A percentile compares a stretch with the other conserved stretches of the same genome.
These are phyloP conservation scores for Syzygium syzygioides DNA, from an alignment of 441 rosid genomes.

Conservation along the genomic window DNA sequence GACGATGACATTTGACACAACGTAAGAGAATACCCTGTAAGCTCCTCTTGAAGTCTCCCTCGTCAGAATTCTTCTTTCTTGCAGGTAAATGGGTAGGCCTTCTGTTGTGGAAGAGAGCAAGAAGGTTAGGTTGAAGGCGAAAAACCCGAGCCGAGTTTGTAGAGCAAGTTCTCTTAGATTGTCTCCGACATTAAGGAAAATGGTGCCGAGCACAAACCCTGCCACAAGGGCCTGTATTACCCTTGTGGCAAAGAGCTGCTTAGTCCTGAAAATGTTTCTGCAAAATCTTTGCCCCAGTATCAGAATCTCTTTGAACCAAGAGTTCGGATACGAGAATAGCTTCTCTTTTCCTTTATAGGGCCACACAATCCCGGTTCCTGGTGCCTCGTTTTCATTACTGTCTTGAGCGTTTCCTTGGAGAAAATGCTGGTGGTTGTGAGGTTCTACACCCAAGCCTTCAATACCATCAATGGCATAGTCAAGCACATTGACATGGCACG, in stretches of 20 bases:
- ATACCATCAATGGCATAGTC: constrained; percentile 80
- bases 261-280: constrained; percentile 82
- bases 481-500: constrained; percentile 67
- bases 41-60: constrained; percentile 81
- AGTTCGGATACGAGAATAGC: constrained; percentile 31
- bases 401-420: constrained; percentile 11
- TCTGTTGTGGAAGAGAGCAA: constrained; percentile 80
- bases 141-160: constrained; percentile 68
- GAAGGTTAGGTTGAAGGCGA: constrained; percentile 83
- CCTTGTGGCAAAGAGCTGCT: constrained; percentile 73
- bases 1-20: constrained; percentile 36
- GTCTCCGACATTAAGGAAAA: constrained; percentile 61
- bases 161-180: constrained; percentile 31
- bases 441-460: constrained; percentile 27
- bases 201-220: constrained; percentile 71
- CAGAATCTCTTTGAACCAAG: constrained; percentile 40
- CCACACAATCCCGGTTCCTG: constrained; percentile 13
- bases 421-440: constrained; percentile 7
- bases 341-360: constrained; percentile 22
- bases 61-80: constrained; percentile 74
- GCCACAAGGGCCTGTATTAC: constrained; percentile 70
- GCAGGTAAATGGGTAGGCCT: constrained; percentile 80
- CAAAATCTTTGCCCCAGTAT: constrained; percentile 74
- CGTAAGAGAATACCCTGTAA: constrained; percentile 55
- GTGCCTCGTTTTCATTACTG: not conserved